Percentiles rank a stretch among this genome's conserved stretches.
Evolutionary conservation across 192 early-diverging fungal genomes (phyloP).

Genomic region (Umbelopsis sp.): DNA sequence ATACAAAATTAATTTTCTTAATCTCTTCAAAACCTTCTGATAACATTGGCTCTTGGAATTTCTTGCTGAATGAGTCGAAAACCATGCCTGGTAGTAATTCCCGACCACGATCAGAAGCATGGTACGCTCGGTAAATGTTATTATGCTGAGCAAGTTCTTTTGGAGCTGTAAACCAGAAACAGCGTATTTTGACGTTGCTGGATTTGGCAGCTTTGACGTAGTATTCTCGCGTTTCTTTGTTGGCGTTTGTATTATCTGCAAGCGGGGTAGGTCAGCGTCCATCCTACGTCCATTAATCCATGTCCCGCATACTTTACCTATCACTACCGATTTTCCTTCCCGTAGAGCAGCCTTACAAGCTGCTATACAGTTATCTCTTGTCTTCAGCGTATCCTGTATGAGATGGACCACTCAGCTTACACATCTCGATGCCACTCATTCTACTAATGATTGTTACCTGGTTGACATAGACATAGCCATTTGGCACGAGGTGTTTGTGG

Average conservation of each 20-base stretch:
- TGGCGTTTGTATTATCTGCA: conserved; percentile 83
- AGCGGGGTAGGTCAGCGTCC: neutral
- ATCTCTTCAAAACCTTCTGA: conserved; percentile 66
- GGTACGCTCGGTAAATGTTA: conserved; percentile 66
- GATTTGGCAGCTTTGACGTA: conserved; percentile 69
- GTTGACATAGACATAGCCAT: conserved; percentile 76
- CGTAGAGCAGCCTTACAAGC: conserved; percentile 53
- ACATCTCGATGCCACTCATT: too few species aligned
- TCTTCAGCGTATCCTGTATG: conserved; percentile 74
- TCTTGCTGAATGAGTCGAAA: conserved; percentile 48
- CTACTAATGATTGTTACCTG: conserved; percentile 28
- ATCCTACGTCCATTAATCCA: neutral
- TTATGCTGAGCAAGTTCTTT: conserved; percentile 76
- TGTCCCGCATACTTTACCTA: conserved; percentile 54
- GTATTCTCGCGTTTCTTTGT: conserved; percentile 50
- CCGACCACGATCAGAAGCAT: neutral
- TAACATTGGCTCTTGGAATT: conserved; percentile 46
- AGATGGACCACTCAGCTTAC: neutral
- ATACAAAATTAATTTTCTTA: conserved; percentile 58
- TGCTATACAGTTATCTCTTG: conserved; percentile 72
- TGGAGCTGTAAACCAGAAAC: conserved; percentile 61
- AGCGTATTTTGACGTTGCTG: conserved; percentile 56
- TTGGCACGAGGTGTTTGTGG: conserved; percentile 55
- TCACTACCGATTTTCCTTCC: conserved; percentile 60
- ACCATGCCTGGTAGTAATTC: conserved; percentile 55